Evolutionary conservation across 441 rosid genomes (phyloP).

Genomic region (Croton setiger): DNA sequence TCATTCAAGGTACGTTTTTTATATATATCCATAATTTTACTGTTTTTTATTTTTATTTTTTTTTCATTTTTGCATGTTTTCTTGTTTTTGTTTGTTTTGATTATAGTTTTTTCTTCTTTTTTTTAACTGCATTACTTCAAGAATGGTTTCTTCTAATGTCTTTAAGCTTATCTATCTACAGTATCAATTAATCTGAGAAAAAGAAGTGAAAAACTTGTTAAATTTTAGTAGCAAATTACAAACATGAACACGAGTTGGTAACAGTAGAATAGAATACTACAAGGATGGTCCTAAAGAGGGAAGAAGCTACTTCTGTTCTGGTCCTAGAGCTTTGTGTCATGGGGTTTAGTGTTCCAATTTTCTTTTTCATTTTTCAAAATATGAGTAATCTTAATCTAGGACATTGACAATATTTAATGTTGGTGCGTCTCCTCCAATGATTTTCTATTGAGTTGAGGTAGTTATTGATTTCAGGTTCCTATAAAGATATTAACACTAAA

Average conservation of each 20-base stretch:
- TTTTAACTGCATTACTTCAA: not conserved
- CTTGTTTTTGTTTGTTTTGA: not conserved
- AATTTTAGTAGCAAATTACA: not conserved
- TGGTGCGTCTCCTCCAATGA: constrained; percentile 25
- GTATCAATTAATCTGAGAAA: no score
- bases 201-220: not conserved
- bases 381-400: constrained; percentile 12
- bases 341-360: constrained; percentile 13
- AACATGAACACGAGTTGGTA: not conserved
- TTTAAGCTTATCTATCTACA: not conserved
- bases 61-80: constrained; percentile 6
- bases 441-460: constrained; percentile 3
- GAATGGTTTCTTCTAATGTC: not conserved
- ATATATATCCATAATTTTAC: not conserved
- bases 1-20: constrained; percentile 46
- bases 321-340: constrained; percentile 38
- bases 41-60: not conserved
- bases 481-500: constrained; percentile 11
- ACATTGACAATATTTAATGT: constrained; percentile 18
- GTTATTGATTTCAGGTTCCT: constrained; percentile 19
- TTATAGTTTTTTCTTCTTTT: not conserved
- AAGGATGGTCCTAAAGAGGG: not conserved
- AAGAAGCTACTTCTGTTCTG: not conserved
- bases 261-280: not conserved
- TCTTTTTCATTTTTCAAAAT: not conserved